phyloP scores from a whole-genome alignment of 352 stramenopile genomes.

The Phytophthora litchii region DNA sequence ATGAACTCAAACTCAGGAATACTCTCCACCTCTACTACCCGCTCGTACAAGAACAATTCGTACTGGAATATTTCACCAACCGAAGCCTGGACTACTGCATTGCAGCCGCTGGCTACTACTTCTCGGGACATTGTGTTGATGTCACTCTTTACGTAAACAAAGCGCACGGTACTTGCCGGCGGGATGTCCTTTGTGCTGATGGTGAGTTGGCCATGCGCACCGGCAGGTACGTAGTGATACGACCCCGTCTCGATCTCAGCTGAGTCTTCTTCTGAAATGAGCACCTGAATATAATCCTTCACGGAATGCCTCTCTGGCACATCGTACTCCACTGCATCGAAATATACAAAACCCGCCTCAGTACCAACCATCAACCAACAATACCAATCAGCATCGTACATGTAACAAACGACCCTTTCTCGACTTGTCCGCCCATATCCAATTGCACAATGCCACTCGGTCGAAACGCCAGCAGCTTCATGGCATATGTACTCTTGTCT shows the following conservation, averaged over 20 bases:
- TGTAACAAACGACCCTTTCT: conserved; percentile 85
- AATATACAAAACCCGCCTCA: conserved; percentile 5
- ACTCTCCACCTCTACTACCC: conserved; percentile 88
- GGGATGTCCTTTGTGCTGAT: conserved; percentile 79
- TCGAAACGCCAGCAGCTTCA: conserved; percentile 80
- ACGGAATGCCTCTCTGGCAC: conserved; percentile 80
- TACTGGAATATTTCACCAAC: conserved; percentile 91
- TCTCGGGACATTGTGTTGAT: conserved; percentile 86
- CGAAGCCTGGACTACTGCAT: conserved; percentile 80
- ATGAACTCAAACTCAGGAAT: conserved; percentile 89
- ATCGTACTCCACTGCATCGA: conserved; percentile 71
- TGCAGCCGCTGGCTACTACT: conserved; percentile 87
- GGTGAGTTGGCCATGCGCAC: conserved; percentile 70
- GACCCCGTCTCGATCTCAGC: conserved; percentile 77
- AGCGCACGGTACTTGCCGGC: conserved; percentile 72
- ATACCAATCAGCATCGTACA: conserved; percentile 39
- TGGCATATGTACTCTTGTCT: conserved; percentile 62
- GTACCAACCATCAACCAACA: conserved; percentile 1
- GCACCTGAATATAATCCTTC: conserved; percentile 88
- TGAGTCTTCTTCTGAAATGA: conserved; percentile 78
- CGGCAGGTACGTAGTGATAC: conserved; percentile 74
- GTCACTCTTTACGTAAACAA: conserved; percentile 88
- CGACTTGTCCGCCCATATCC: conserved; percentile 82
- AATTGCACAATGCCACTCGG: conserved; percentile 85
- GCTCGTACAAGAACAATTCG: conserved; percentile 87